Conservation (phyloP, 2,329 filamentous ascomycete species). For the Incumbomyces lentus region DNA sequence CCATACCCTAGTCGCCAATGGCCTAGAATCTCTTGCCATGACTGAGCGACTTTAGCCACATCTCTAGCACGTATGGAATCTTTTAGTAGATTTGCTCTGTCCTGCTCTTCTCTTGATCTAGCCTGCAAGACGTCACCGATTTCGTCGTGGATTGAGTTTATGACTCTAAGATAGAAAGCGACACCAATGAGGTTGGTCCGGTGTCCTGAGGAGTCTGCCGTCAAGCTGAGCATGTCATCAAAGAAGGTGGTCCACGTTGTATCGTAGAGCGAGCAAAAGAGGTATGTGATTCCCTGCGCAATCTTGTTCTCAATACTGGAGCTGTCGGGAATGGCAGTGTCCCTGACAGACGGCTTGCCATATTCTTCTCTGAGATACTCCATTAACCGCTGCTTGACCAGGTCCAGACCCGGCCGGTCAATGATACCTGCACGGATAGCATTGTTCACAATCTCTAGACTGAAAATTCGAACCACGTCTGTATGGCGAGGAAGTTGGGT, state of each 20-base stretch:
- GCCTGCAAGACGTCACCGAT: constrained; percentile 87
- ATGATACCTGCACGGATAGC: constrained; percentile 72
- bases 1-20: constrained; percentile 65
- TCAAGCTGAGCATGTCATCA: constrained; percentile 75
- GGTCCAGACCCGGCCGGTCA: constrained; percentile 59
- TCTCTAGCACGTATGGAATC: constrained; percentile 80
- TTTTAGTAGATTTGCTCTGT: constrained; percentile 80
- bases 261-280: constrained; percentile 80
- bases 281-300: constrained; percentile 85
- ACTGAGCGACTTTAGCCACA: constrained; percentile 74
- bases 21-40: constrained; percentile 83
- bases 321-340: constrained; percentile 53
- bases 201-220: constrained; percentile 49
- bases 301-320: constrained; percentile 87
- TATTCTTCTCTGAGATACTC: constrained; percentile 72
- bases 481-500: constrained; percentile 62
- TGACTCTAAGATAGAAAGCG: constrained; percentile 76
- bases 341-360: constrained; percentile 8
- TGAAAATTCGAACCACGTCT: constrained; percentile 79
- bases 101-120: constrained; percentile 66
- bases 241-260: constrained; percentile 83
- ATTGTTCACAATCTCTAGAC: constrained; percentile 86
- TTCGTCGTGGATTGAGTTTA: constrained; percentile 88
- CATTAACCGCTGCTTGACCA: constrained; percentile 72
- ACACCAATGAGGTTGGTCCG: constrained; percentile 66